A percentile compares a stretch with the other conserved stretches of the same genome.
These are phyloP conservation scores for Saccharomycopsis vini DNA, from an alignment of 805 yeast genomes.

Conservation along the genomic window DNA sequence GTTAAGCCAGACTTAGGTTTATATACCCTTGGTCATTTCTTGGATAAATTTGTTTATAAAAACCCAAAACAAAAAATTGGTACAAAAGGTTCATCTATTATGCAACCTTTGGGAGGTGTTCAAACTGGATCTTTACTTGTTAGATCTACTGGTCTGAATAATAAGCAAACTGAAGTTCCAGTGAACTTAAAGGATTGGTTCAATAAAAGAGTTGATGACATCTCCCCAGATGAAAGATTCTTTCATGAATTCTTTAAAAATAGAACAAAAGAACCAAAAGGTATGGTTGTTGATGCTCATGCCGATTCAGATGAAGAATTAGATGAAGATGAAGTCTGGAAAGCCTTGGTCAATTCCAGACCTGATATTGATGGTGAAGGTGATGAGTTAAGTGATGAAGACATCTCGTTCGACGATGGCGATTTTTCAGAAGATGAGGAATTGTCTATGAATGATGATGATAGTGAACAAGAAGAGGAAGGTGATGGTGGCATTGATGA, in stretches of 20 bases:
- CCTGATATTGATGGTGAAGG: constrained; percentile 51
- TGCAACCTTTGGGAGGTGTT: constrained; percentile 94
- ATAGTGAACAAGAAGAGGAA: constrained; percentile 27
- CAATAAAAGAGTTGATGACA: constrained; percentile 46
- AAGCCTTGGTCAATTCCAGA: constrained; percentile 63
- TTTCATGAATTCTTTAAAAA: constrained; percentile 76
- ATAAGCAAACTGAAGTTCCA: constrained; percentile 34
- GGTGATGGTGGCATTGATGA: constrained; percentile 27
- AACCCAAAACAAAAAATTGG: constrained; percentile 72
- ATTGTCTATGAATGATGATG: constrained; percentile 22
- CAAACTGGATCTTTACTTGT: constrained; percentile 64
- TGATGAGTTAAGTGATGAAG: constrained; percentile 42
- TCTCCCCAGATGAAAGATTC: constrained; percentile 82
- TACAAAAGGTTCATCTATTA: constrained; percentile 82
- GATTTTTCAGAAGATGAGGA: constrained; percentile 25
- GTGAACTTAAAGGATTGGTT: constrained; percentile 84
- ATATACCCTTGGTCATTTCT: constrained; percentile 79
- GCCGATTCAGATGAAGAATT: constrained; percentile 37
- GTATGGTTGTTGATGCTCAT: constrained; percentile 27
- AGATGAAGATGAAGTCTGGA: constrained; percentile 71
- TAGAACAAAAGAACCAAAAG: constrained; percentile 36
- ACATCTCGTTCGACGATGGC: constrained; percentile 31
- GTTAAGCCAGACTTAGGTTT: constrained; percentile 86
- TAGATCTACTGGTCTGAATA: constrained; percentile 40
- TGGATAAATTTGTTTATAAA: constrained; percentile 91